Base-by-base conservation (phyloP, 2,329 filamentous ascomycete genomes). In the Paraphaeosphaeria sporulosa region DNA sequence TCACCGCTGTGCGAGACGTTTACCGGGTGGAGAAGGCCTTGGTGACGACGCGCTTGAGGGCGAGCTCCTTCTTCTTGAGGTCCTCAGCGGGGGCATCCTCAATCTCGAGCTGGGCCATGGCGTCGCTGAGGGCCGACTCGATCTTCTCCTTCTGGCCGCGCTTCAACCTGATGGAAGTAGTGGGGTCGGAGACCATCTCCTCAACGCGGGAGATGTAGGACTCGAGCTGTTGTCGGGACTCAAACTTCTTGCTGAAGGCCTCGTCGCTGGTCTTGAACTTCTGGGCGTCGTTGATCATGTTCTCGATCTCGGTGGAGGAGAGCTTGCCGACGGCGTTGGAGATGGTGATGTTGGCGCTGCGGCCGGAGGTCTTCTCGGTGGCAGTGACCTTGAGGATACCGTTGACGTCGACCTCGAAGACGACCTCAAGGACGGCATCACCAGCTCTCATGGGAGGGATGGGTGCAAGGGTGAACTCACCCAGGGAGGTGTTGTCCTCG, bases 321-420 rank as follows among this genome's bases (percentile, higher is more conserved):
- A 99, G 92, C 87, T 99, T 99, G 81, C 95, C 95, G 76, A 99
- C 94, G 62, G 95, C 97, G 89, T 99, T 99, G 83, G 92, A 93
- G 84, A 99, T 99, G 80, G 95, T 99, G 82, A 99, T 99, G 89
- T 99, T 99, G 83, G 95, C 95, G 78, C 87, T 95, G 81, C 95
- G 94, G 76, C 95, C 95, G 36, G 95, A 97, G 72, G 93, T 94
- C 90, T 99, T 99, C 89, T 99, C 95, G 50, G 94, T 97, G 71
- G 95, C 95, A 66, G 94, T 98, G 76, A 98, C 95, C 90, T 99
- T 99, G 70, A 99, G 90, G 81, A 97, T 97, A 90, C 95, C 95
- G 87, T 99, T 99, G 87, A 97, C 95, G 73, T 99, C 95, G 78
- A 99, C 95, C 86, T 99, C 95, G 84, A 99, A 98, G 81, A 98